These are phyloP conservation scores for Glycine soja DNA, from an alignment of 306 rosid genomes.

Conservation along the genomic window DNA sequence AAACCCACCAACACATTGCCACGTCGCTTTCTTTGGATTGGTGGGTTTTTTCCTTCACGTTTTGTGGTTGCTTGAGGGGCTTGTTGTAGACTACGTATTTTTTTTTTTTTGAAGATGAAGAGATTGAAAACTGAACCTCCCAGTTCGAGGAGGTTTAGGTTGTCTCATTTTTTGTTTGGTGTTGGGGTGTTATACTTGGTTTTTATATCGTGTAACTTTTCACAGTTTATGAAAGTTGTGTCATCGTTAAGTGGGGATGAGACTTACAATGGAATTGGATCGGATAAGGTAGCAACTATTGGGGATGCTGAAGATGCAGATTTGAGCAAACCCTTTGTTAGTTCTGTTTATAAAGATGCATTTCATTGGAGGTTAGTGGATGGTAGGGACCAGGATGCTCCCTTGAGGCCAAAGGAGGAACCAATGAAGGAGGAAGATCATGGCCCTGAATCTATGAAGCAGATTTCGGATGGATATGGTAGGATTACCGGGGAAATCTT, in stretches of 20 bases:
- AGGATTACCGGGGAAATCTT: slow-evolving; percentile 72
- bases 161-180: slow-evolving; percentile 77
- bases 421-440: slow-evolving; percentile 66
- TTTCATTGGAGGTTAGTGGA: slow-evolving; percentile 80
- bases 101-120: slow-evolving; percentile 61
- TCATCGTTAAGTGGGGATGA: slow-evolving; percentile 82
- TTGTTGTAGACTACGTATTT: slow-evolving; percentile 46
- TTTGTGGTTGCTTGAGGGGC: slow-evolving; percentile 40
- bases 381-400: slow-evolving; percentile 65
- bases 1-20: slow-evolving; percentile 24
- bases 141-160: slow-evolving; percentile 70
- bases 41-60: slow-evolving; percentile 32
- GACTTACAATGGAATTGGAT: slow-evolving; percentile 54
- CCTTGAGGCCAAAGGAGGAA: slow-evolving; percentile 70
- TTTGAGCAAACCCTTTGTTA: slow-evolving; percentile 67
- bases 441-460: slow-evolving; percentile 52
- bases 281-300: slow-evolving; percentile 38
- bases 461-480: slow-evolving; percentile 64
- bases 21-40: slow-evolving; percentile 31
- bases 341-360: slow-evolving; percentile 76
- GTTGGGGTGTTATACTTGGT: slow-evolving; percentile 78
- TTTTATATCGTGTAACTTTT: slow-evolving; percentile 79
- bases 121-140: slow-evolving; percentile 73
- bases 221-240: slow-evolving; percentile 68
- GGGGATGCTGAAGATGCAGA: slow-evolving; percentile 60